Evolutionary conservation across 1,139 yeast genomes (phyloP), one percentile per base, ranked within the genome.

Genomic region (Scheffersomyces insectosa): DNA sequence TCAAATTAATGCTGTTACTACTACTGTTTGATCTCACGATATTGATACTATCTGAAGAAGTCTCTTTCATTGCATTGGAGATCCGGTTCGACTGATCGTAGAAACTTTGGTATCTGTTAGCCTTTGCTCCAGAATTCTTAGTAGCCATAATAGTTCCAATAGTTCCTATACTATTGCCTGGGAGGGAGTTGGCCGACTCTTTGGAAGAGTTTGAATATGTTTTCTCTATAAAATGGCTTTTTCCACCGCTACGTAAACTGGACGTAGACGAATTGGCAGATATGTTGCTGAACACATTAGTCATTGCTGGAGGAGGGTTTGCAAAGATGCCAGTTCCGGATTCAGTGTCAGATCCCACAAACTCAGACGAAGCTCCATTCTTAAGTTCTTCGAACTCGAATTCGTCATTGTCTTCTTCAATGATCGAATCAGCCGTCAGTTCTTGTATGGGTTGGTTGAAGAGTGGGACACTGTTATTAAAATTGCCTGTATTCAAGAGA

Each of bases 71-170:
- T 1, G 80, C 80, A 54, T 69, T 73, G 2, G 79, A 70, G 25
- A 77, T 62, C 40, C 75, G 62, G 41, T 64, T 62, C 5, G 78
- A 72, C 49, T 75, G 79, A 49, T 75, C 79, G 49, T 77, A 77
- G 51, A 77, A 75, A 8, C 68, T 70, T 54, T 77, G 80, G 49
- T 77, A 78, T 39, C 82, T 56, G 36, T 69, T 69, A 3, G 82
- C 81, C 43, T 73, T 68, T n/a, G 80, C 80, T 5, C 71, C 75
- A 3, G 67, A 70, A 45, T 73, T 57, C 54, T 59, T 70, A 2
- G 60, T 55, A 13, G 56, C 48, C n/a, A 66, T 62, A 9, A 62
- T 48, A 6, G 43, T 43, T 4, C 43, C 37, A n/a, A 55, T 44
- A 29, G 43, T 42, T 9, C 49, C 20, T 15, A 38, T 23, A 11